These are phyloP conservation scores for Neurospora sp. DNA, from an alignment of 495 filamentous ascomycete species.

Conservation along the genomic window DNA sequence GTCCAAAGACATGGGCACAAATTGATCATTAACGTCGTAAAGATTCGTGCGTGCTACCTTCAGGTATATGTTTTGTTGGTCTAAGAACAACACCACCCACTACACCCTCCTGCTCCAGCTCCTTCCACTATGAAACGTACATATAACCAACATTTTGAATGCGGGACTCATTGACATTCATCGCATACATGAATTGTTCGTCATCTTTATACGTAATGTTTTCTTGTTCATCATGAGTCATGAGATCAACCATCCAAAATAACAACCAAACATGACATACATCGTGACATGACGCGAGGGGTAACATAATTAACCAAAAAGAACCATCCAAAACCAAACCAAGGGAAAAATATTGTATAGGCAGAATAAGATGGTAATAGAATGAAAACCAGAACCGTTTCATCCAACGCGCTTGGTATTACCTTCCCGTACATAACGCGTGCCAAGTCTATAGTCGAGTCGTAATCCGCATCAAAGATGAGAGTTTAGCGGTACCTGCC, in stretches of 20 bases:
- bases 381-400: neutral
- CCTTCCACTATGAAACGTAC: neutral
- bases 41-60: neutral
- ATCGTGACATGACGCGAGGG: neutral
- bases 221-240: neutral
- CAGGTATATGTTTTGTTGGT: neutral
- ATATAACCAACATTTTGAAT: neutral
- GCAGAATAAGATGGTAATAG: neutral
- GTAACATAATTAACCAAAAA: neutral
- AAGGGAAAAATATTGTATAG: neutral
- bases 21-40: neutral
- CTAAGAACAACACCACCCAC: neutral
- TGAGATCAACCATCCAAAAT: neutral
- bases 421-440: neutral
- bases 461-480: neutral
- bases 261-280: neutral
- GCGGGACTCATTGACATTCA: neutral
- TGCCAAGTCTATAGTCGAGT: neutral
- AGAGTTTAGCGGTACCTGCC: slow-evolving; percentile 18
- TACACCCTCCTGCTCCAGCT: neutral
- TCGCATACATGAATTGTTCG: neutral
- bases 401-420: neutral
- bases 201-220: neutral
- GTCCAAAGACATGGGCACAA: neutral
- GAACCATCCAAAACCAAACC: neutral